Evolutionary conservation across 495 filamentous ascomycete species (phyloP), one percentile per base, ranked within the genome.

Genomic region (Hypoxylon trugodes): DNA sequence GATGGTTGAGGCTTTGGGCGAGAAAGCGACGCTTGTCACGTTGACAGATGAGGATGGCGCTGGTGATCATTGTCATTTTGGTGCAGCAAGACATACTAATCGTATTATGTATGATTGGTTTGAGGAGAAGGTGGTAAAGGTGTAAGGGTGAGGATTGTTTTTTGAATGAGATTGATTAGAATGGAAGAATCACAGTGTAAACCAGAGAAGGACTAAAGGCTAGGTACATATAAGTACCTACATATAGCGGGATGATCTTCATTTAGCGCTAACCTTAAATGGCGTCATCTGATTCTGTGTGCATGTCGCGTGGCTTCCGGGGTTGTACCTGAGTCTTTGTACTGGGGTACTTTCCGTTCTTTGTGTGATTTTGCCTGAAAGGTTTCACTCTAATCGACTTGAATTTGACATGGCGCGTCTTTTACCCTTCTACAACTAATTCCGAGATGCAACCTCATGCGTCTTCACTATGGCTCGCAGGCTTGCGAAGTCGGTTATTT

Each of bases 1-100:
- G 43, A 61, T 79, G 28, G 57, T 37, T 19, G 60, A 73, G 10
- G 67, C 47, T 1, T 37, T 77, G 24, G 72, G 72, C 0, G 64
- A 70, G 12, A 38, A 16, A 35, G 74, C 68, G 9, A 73, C 72
- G 16, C 59, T 68, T 3, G 50, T 66, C 43, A 40, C 26, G 5
- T 66, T 75, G 18, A 66, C 54, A 6, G 54, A 37, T 24, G 66
- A 59, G 30, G 71, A 66, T 32, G 71, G 68, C 13, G 49, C 51
- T 26, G 41, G 36, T 32, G 49, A 72, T 41, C 55, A 66, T 45
- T 66, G 63, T 32, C 63, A 66, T 42, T 38, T 66, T 22, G 63
- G 63, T 1, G 63, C 64, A 24, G 43, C 45, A 25, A 50, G 55
- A 32, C 67, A 59, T 57, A 45, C 43, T 41, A 55, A 25, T 47